Evolutionary conservation across 495 filamentous ascomycete genomes (phyloP), one percentile per base, ranked within the genome.

Genomic region (Neurospora sublineolata): DNA sequence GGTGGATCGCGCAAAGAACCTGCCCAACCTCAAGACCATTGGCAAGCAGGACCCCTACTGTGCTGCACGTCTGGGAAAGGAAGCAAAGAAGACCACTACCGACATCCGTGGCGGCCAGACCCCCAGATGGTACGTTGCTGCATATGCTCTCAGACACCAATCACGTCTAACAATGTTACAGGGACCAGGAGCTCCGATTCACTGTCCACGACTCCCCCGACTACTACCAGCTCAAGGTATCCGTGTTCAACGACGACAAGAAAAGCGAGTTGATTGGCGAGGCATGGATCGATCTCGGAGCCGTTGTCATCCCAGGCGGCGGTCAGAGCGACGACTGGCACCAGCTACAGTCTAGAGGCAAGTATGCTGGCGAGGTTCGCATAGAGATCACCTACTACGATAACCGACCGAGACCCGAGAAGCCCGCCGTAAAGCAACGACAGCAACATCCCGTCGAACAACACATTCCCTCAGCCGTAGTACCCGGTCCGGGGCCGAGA

Each of bases 1-100:
- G 73, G 86, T 99, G 73, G 96, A 99, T 80, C 87, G 92, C 67
- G 93, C 91, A 69, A 98, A 96, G 87, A 99, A 99, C 79, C 84
- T 99, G 70, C 95, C 96, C 46, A 99, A 98, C 80, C 84, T 93
- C 73, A 94, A 94, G 84, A 93, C 93, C 3, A 97, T 98, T 86
- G 94, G 96, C 70, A 99, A 99, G 83, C 95, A 99, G 82, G 93
- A 97, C 79, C 94, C 96, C 8, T 99, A 97, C 79, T 97, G 94
- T 81, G 94, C 96, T 67, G 93, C 92, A 41, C 86, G 95, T 60
- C 81, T 99, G 38, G 95, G 94, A 11, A 99, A 99, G 80, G 94
- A 98, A 81, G 96, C 94, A 20, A 97, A 97, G 86, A 97, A 97
- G 83, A 99, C 95, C 2, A 92, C 92, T 37, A 97, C 94, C 7